Evolutionary conservation across 768 basidiomycete species (phyloP).

Genomic region (Pleurotus tuoliensis): DNA sequence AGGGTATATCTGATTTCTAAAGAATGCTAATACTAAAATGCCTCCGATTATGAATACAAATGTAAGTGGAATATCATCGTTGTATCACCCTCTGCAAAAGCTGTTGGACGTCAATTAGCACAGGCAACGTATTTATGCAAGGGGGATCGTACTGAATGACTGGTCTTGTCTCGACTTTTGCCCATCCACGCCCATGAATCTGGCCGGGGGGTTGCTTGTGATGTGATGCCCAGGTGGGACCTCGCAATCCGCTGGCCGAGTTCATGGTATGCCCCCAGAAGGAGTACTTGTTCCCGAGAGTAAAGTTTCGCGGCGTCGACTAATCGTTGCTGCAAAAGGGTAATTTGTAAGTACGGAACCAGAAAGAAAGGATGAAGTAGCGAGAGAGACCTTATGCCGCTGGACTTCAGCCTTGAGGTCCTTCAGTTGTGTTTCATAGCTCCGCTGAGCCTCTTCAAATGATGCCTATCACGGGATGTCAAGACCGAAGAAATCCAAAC

Average conservation of each 20-base stretch:
- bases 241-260: constrained; percentile 63
- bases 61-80: neutral
- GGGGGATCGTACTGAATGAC: neutral
- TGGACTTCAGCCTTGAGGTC: constrained; percentile 61
- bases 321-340: constrained; percentile 37
- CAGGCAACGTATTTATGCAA: neutral
- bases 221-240: constrained; percentile 50
- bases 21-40: neutral
- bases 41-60: neutral
- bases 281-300: constrained; percentile 73
- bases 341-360: neutral
- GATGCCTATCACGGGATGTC: constrained; percentile 31
- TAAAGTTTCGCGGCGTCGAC: constrained; percentile 59
- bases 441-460: constrained; percentile 72
- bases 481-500: neutral
- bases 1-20: neutral
- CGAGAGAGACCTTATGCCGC: constrained; percentile 45
- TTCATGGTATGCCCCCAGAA: constrained; percentile 72
- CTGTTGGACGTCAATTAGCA: neutral
- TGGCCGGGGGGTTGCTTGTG: constrained; percentile 43
- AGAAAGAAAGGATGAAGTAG: neutral
- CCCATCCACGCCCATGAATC: constrained; percentile 47
- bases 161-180: constrained; percentile 4
- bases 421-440: constrained; percentile 60
- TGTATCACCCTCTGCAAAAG: neutral